phyloP scores from a whole-genome alignment of 345 rosid species.

The Syzygium oleosum region DNA sequence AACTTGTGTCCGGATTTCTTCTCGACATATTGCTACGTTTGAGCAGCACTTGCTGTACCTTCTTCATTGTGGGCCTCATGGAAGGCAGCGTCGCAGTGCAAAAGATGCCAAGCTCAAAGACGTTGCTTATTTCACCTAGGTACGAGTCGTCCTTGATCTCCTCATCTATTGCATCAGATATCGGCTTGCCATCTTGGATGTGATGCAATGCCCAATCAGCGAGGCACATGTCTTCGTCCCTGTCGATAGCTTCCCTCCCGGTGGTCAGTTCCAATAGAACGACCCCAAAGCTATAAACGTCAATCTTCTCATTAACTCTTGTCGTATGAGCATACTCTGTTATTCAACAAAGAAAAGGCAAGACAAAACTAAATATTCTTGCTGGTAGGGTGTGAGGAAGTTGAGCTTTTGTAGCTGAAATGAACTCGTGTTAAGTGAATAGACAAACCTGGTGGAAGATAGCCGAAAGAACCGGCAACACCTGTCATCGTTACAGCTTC shows the following conservation, averaged over 20 bases:
- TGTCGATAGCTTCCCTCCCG: slow-evolving; percentile 35
- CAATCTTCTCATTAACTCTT: slow-evolving; percentile 45
- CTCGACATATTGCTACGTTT: background rate
- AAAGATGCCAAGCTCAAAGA: slow-evolving; percentile 47
- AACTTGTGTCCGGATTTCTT: background rate
- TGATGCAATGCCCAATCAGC: slow-evolving; percentile 56
- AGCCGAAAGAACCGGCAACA: slow-evolving; percentile 56
- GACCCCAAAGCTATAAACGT: slow-evolving; percentile 65
- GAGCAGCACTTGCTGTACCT: slow-evolving; percentile 27
- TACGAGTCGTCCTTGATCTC: slow-evolving; percentile 22
- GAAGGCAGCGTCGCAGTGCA: slow-evolving; percentile 36
- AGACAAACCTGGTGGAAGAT: slow-evolving; percentile 43
- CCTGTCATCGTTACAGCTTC: slow-evolving; percentile 33
- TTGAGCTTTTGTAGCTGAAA: too few species aligned
- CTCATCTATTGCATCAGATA: slow-evolving; percentile 26
- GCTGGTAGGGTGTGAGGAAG: too few species aligned
- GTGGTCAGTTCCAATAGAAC: slow-evolving; percentile 63
- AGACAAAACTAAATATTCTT: background rate
- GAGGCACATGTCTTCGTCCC: slow-evolving; percentile 42
- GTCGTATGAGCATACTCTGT: slow-evolving; percentile 44
- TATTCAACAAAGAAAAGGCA: background rate
- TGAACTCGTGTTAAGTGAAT: background rate
- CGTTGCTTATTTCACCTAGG: slow-evolving; percentile 30
- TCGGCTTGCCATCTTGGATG: slow-evolving; percentile 14
- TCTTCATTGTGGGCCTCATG: slow-evolving; percentile 49